phyloP scores from a whole-genome alignment of 352 stramenopile genomes.

The Halophytophthora polymorphica region DNA sequence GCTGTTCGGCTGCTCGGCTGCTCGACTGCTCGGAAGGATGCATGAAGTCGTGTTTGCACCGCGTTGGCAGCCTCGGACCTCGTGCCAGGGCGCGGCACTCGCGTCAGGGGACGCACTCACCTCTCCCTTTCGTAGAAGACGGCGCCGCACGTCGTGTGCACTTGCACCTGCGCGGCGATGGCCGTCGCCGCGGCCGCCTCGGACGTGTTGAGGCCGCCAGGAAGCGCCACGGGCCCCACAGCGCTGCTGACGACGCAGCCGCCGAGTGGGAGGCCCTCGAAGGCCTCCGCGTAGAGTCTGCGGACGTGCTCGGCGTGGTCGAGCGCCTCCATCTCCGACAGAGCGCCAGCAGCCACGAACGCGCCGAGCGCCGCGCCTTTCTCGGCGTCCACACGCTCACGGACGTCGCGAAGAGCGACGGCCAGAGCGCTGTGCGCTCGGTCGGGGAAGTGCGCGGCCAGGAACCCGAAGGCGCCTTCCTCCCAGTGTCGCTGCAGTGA shows the following conservation, averaged over 20 bases:
- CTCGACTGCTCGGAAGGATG: no score
- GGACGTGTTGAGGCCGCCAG: conserved; percentile 10
- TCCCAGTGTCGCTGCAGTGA: conserved; percentile 25
- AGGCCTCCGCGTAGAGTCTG: conserved; percentile 19
- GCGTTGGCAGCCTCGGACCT: no score
- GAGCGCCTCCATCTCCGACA: conserved; percentile 29
- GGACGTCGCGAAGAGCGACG: conserved; percentile 9
- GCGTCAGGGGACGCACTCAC: no score
- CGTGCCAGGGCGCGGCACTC: no score
- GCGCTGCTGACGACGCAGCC: conserved; percentile 35
- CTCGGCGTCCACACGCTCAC: conserved; percentile 4
- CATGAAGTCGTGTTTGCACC: no score
- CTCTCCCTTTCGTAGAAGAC: conserved; percentile 34
- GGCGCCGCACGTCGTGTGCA: conserved; percentile 43
- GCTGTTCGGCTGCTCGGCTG: no score
- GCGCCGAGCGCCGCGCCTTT: conserved; percentile 23
- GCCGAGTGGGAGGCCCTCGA: conserved; percentile 20
- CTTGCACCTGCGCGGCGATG: conserved; percentile 22
- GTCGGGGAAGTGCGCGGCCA: conserved; percentile 27
- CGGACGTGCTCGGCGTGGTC: conserved; percentile 20
- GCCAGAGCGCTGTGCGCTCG: conserved; percentile 16
- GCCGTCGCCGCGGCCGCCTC: not conserved
- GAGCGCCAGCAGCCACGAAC: conserved; percentile 27
- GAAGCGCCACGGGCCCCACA: conserved; percentile 36
- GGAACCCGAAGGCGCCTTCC: conserved; percentile 32